Evolutionary conservation across 768 basidiomycete genomes (phyloP), one percentile per base, ranked within the genome.

Genomic region (Leccinum rimulosum): DNA sequence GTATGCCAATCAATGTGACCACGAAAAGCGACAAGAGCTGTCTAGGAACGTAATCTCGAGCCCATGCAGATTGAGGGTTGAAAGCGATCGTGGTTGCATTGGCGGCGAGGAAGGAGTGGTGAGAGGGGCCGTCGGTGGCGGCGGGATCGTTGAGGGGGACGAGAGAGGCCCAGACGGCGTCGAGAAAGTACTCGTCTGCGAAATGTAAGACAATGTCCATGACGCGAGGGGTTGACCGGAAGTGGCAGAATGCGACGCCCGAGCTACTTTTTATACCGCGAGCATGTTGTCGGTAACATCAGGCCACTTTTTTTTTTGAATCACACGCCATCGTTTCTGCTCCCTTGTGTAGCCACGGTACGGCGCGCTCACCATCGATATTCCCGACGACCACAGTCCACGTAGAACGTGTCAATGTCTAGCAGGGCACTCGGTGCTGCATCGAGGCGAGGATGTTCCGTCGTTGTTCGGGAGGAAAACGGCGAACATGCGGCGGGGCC

Each of bases 131-230:
- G 15, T 74, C 70, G 64, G 80, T 69, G 64, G 80, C 79, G n/a
- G 81, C 77, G 31, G 79, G 77, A 61, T 68, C 64, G 43, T 58
- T 57, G 60, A 83, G 73, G 3, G 94, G 95, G 52, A 94, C 77
- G 61, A 92, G 71, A 54, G 77, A 79, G 3, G 91, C 85, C 82
- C 89, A 98, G n/a, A 87, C 72, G 50, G 75, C 76, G 84, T 98
- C 95, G 64, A 97, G 79, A 50, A 90, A 28, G 68, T 80, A 81
- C 33, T 87, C 81, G 76, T 98, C 94, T 45, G 80, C 79, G 62
- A 87, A 50, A 62, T 78, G 59, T 52, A 98, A 84, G n/a, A 95
- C 77, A 71, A 72, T 53, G 78, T 98, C 95, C 95, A 98, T 98
- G 60, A 36, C 40, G 43, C 19, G 38, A 15, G n/a, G 49, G 15